Evolutionary conservation across 2,329 filamentous ascomycete genomes (phyloP), one percentile per base, ranked within the genome.

Genomic region (Juglanconis oblonga): DNA sequence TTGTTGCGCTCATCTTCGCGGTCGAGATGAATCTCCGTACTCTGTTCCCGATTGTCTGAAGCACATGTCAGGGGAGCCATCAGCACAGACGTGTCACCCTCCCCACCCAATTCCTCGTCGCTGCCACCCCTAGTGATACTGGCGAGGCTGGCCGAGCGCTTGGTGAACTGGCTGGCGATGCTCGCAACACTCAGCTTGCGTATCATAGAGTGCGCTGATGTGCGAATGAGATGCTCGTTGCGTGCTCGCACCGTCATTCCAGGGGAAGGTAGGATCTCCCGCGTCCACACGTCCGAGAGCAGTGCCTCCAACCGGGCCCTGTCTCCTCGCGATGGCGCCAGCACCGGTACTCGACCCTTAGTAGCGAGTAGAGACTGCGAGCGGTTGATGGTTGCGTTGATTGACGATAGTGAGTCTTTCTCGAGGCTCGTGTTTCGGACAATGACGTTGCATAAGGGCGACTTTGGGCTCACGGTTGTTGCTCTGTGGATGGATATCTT

Each of bases 161-260:
- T 90, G 42, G 85, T 84, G 69, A 96, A 93, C 52, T 89, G 89
- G 65, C 84, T 88, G 13, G 90, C 83, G 64, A 95, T 89, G 71
- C 88, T 92, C 52, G 89, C 88, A 68, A 91, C 88, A 73, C 91
- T 96, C 64, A 97, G 82, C 71, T 93, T 96, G 55, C 92, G 85
- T 77, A 97, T 96, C 69, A 97, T 85, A 1, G 90, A 90, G 40
- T 91, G 92, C 11, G 92, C 90, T n/a, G 89, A 92, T 45, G 85
- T 85, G 54, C 90, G 83, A 51, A 95, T 87, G 3, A 91, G 78
- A 68, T 90, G 86, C 67, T 96, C 85, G 67, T 89, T 76, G 77
- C 86, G 73, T 71, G 85, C 72, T 76, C 87, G 73, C 74, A 72
- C 79, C 36, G 83, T 84, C 84, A 97, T 93, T 1, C 92, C 92